phyloP scores from a whole-genome alignment of 163 green algal genomes.

The Scenedesmus sp. region DNA sequence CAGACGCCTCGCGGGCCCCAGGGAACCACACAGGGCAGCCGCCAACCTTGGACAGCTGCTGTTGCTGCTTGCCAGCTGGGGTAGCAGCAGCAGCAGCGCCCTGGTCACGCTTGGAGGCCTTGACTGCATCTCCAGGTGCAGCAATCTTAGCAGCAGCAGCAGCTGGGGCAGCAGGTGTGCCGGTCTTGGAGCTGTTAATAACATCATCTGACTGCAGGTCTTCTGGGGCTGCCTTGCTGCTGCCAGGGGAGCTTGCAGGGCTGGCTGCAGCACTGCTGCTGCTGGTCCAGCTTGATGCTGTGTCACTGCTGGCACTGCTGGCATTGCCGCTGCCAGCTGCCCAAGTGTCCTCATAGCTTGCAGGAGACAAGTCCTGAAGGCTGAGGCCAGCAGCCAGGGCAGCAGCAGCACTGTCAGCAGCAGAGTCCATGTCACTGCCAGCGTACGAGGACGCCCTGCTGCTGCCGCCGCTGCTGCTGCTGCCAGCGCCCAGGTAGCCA shows the following conservation, averaged over 20 bases:
- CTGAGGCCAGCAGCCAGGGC: neutral
- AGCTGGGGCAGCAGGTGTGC: neutral
- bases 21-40: constrained; percentile 31
- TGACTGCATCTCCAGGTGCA: neutral
- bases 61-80: neutral
- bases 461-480: neutral
- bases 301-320: neutral
- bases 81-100: neutral
- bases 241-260: neutral
- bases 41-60: neutral
- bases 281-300: neutral
- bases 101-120: neutral
- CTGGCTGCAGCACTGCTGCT: neutral
- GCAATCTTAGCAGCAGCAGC: neutral
- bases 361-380: neutral
- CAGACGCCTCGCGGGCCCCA: neutral
- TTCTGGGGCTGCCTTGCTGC: neutral
- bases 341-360: neutral
- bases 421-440: neutral
- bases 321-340: neutral
- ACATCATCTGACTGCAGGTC: neutral
- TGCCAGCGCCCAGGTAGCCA: neutral
- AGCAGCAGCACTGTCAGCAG: neutral
- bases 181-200: neutral
- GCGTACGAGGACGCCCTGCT: neutral